Conservation (phyloP, 148 eudicot species). For the Rhododendron simsii region DNA sequence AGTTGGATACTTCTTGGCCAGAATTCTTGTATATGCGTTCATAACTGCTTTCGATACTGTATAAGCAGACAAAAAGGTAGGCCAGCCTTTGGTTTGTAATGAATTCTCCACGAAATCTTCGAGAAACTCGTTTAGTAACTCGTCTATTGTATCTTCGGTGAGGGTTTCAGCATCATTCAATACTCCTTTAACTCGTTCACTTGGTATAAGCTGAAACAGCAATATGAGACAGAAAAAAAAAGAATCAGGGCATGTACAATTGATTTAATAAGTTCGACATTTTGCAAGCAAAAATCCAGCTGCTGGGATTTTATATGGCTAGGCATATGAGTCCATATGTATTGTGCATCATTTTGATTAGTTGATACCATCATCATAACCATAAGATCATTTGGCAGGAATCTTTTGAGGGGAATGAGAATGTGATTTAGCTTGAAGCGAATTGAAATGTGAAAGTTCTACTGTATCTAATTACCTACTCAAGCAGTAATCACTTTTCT, state of each 20-base stretch:
- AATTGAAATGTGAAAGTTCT: not conserved
- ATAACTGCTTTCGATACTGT: conserved; percentile 23
- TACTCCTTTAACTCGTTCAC: conserved; percentile 26
- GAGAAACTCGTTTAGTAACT: conserved; percentile 29
- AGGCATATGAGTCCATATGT: not conserved
- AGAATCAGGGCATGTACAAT: not conserved
- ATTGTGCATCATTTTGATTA: not conserved
- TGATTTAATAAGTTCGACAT: not conserved
- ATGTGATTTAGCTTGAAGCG: not conserved
- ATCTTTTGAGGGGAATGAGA: not conserved
- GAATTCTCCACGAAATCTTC: conserved; percentile 18
- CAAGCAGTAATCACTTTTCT: not conserved
- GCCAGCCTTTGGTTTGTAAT: conserved; percentile 22
- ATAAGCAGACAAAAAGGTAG: conserved; percentile 8
- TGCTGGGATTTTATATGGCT: not conserved
- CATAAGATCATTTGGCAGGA: not conserved
- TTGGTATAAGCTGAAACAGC: conserved; percentile 13
- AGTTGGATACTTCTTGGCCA: conserved; percentile 24
- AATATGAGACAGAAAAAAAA: not conserved
- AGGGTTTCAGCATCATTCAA: conserved; percentile 32
- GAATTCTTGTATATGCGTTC: conserved; percentile 27
- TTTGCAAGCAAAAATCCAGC: not conserved
- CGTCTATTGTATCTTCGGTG: conserved; percentile 41
- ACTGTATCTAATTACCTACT: not conserved
- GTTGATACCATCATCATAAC: not conserved